A percentile compares a stretch with the other conserved stretches of the same genome.
These are phyloP conservation scores for Aspergillus bridgeri DNA, from an alignment of 495 filamentous ascomycete genomes.

Conservation along the genomic window DNA sequence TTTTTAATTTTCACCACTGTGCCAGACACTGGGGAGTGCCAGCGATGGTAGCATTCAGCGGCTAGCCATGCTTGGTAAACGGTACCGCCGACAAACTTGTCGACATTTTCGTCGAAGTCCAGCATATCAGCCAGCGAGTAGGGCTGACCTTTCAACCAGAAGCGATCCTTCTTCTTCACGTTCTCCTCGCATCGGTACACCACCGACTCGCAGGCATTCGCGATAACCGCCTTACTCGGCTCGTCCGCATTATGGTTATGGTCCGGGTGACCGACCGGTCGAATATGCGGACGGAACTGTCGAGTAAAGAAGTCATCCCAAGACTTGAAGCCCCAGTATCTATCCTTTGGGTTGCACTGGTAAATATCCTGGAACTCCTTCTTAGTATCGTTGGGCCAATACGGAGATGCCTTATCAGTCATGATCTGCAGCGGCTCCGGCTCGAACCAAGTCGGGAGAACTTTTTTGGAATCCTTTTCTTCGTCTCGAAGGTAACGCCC, in stretches of 20 bases:
- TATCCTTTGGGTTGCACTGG: conserved; percentile 38
- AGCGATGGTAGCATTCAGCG: conserved; percentile 55
- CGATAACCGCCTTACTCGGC: conserved; percentile 35
- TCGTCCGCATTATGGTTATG: neutral
- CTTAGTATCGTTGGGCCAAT: neutral
- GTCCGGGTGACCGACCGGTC: conserved; percentile 47
- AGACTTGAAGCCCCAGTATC: conserved; percentile 50
- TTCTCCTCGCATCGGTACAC: conserved; percentile 3
- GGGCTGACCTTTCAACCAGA: conserved; percentile 63
- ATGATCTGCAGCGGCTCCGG: neutral
- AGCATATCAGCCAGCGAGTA: conserved; percentile 58
- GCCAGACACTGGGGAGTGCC: conserved; percentile 56
- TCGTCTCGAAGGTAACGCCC: conserved; percentile 39
- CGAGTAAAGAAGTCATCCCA: conserved; percentile 70
- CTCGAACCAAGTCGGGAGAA: conserved; percentile 48
- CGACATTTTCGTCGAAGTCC: conserved; percentile 34
- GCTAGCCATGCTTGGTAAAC: conserved; percentile 58
- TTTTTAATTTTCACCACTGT: conserved; percentile 39
- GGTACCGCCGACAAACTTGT: conserved; percentile 46
- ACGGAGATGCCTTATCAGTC: neutral
- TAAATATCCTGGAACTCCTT: conserved; percentile 5
- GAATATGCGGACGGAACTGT: conserved; percentile 39
- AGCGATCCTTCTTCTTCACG: conserved; percentile 21
- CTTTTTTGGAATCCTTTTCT: conserved; percentile 15
- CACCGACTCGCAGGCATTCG: conserved; percentile 56